Base-by-base conservation (phyloP, 768 basidiomycete species). In the Psilocybe azurescens region DNA sequence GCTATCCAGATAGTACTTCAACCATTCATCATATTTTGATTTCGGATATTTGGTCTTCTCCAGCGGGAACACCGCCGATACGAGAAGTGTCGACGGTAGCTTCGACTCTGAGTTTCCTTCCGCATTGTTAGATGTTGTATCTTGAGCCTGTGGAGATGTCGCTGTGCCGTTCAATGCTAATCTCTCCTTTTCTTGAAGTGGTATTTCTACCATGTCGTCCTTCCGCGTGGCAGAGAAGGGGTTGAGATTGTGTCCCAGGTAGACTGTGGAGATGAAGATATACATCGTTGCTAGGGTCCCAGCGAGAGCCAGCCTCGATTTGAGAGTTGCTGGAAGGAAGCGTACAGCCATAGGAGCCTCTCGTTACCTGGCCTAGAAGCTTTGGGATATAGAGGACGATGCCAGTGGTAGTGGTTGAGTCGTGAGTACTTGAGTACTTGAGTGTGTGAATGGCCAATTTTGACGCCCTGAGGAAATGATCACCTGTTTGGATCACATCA, bases 61-160 rank as follows among this genome's bases (percentile, higher is more conserved):
- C 10, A 85, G 77, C 0, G 83, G 85, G 65, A 81, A 86, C 66
- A 85, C 75, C 0, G 86, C 82, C 1, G 86, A 81, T 1, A 87
- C 86, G 39, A 87, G 77, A 24, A 87, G 77, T 58, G 84, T 75
- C 30, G 69, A 54, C 11, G 58, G 28, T 39, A 51, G 53, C 32
- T 28, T 14, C 9, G 54, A 39, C 32, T 20, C 32, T 14, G 10
- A 1, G 29, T 24, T 41, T 20, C 20, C 51, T 10, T 16, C 28
- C 11, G 44, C 4, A 4, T 52, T 48, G 24, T 48, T 14, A 30
- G 52, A 28, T 2, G 50, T 50, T 5, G 24, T 10, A 2, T 18
- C 16, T 20, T 14, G 32, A 3, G 44, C 41, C 8, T 52, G 29
- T 4, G 30, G 18, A 16, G 41, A 30, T n/a, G 24, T 41, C 16